Base-by-base conservation (phyloP, 768 basidiomycete species). In the Floccularia luteovirens region DNA sequence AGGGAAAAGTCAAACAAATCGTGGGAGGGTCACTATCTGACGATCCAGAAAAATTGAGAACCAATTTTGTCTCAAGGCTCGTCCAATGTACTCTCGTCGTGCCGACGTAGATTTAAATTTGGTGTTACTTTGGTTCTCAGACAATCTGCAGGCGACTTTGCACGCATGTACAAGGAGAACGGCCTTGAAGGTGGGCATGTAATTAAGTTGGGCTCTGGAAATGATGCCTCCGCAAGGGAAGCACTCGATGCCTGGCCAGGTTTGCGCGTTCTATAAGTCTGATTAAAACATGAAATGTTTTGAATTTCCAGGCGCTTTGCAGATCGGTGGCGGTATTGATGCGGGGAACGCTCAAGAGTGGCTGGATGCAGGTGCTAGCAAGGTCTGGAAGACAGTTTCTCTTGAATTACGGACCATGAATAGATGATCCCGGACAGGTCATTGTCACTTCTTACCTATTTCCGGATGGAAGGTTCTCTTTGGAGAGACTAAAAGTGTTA, bases 371-470 rank as follows among this genome's bases (percentile, higher is more conserved):
- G 94, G 94, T 3, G 96, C 96, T 13, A 83, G 82, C 56, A 98
- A 99, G 72, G 94, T 62, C 16, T 21, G 32, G 4, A 24, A 25
- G 34, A 8, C n/a, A 24, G 36, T 27, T 20, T 8, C n/a, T 13
- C 24, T 19, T 22, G 8, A 34, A 37, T 28, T 8, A 32, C 24
- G 23, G 27, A 43, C 11, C 21, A 41, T 42, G 23, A 40, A 39
- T 33, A 38, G 42, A n/a, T 44, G 28, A n/a, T n/a, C 31, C 11
- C 22, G 24, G 34, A 3, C 50, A 98, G 93, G 80, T 98, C 48
- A 97, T 99, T 39, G 87, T 99, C n/a, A 99, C 96, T 3, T 96
- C 93, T 10, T 90, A 82, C 61, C 78, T 99, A 31, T 99, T 99
- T 47, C 93, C 96, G 0, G 58, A 62, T n/a, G 82, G 69, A 2